Evolutionary conservation across 2,329 filamentous ascomycete species (phyloP).

Genomic region (Pestalotiopsis sp.): DNA sequence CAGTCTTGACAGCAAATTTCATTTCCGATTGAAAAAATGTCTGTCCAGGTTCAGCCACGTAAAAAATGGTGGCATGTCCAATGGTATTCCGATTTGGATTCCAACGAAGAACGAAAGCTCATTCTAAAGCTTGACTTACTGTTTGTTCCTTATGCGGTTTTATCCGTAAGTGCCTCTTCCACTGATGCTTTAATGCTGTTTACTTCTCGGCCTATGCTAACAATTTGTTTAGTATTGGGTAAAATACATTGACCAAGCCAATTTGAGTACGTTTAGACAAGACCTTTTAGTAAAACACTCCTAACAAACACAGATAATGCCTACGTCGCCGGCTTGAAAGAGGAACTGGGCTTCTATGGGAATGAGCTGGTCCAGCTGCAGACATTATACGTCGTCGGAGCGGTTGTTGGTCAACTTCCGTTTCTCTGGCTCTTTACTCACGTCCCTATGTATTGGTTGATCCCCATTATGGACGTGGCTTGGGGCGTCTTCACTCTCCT

Average conservation of each 20-base stretch:
- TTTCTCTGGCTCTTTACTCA: slow-evolving; percentile 23
- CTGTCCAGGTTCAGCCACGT: not conserved
- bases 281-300: too few species aligned
- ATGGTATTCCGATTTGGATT: slow-evolving; percentile 50
- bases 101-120: slow-evolving; percentile 47
- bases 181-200: too few species aligned
- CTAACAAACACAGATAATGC: slow-evolving; percentile 18
- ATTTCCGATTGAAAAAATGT: not conserved
- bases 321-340: slow-evolving; percentile 23
- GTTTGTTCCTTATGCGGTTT: slow-evolving; percentile 55
- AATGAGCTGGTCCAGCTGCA: slow-evolving; percentile 23
- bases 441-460: slow-evolving; percentile 19
- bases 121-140: slow-evolving; percentile 56
- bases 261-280: slow-evolving; percentile 41
- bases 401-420: slow-evolving; percentile 20
- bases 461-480: slow-evolving; percentile 50
- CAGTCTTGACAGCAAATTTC: not conserved
- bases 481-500: slow-evolving; percentile 58
- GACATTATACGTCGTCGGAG: slow-evolving; percentile 22
- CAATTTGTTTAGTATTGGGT: slow-evolving; percentile 37
- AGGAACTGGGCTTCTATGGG: slow-evolving; percentile 22
- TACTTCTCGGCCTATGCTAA: too few species aligned
- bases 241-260: slow-evolving; percentile 56
- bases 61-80: slow-evolving; percentile 38
- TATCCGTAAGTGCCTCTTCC: slow-evolving; percentile 37